phyloP scores from a whole-genome alignment of 768 basidiomycete species.

The Termitomyces sp. region DNA sequence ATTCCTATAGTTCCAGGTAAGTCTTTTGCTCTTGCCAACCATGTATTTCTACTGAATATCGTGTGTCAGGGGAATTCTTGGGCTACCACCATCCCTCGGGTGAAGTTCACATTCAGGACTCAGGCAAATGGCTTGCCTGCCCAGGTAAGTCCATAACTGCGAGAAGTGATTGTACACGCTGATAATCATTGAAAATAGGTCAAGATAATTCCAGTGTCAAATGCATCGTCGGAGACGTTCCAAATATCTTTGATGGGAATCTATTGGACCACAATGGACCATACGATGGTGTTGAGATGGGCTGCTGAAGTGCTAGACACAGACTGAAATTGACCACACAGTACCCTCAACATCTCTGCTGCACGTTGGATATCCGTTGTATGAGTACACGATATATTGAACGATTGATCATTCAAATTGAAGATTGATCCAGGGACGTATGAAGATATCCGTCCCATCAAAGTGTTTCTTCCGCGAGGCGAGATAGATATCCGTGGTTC shows the following conservation, averaged over 20 bases:
- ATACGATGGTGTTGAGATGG: slow-evolving; percentile 31
- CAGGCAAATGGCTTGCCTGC: slow-evolving; percentile 52
- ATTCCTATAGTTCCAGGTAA: slow-evolving; percentile 41
- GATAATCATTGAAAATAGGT: slow-evolving; percentile 29
- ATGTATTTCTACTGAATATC: background rate
- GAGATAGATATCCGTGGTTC: too few relatives aligned
- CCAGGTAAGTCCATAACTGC: slow-evolving; percentile 35
- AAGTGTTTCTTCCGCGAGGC: too few relatives aligned
- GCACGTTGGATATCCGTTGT: background rate
- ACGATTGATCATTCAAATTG: background rate
- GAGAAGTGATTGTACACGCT: background rate
- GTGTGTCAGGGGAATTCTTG: slow-evolving; percentile 31
- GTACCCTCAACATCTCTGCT: slow-evolving; percentile 44
- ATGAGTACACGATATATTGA: background rate
- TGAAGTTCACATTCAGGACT: slow-evolving; percentile 51
- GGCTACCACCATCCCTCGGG: slow-evolving; percentile 42
- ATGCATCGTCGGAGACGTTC: slow-evolving; percentile 55
- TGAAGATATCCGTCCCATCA: too few relatives aligned
- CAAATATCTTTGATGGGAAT: slow-evolving; percentile 45
- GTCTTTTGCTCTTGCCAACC: background rate
- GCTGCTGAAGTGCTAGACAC: slow-evolving; percentile 13
- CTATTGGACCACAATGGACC: slow-evolving; percentile 48
- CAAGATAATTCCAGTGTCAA: slow-evolving; percentile 54
- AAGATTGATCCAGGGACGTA: too few relatives aligned
- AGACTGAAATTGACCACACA: background rate